Evolutionary conservation across 1,284 basidiomycete genomes (phyloP), one percentile per base, ranked within the genome.

Genomic region (Sporisorium sorghi): DNA sequence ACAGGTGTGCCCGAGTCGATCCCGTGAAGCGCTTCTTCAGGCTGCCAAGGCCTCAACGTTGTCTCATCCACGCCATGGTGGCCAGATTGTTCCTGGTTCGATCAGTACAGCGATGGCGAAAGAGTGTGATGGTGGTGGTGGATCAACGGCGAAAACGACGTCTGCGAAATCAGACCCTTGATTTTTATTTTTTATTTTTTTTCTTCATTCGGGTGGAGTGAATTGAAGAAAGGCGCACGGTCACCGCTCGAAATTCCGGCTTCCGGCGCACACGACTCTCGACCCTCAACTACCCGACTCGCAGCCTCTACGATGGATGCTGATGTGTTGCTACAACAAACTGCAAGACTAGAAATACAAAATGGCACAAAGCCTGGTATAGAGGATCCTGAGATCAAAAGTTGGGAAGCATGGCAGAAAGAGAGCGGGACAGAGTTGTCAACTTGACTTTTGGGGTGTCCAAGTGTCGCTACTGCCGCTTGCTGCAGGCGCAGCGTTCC

Each of bases 281-380:
- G 35, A 5, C 35, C 5, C 17, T 4, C 35, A 37, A n/a, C 35
- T n/a, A 14, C 14, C 33, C 14, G 30, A 30, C 33, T 35, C 33
- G 11, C 33, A 35, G 33, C 33, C 14, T 35, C 11, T 32, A 11
- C 10, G 5, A 19, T 40, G n/a, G n/a, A 15, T 40, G 37, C 32
- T 14, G 4, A 15, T 15, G 9, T 30, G 26, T 39, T 40, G 24
- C 4, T 17, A 15, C 46, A 49, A 37, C 24, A 15, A 26, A n/a
- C n/a, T 24, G 33, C 17, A 23, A 19, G 39, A 26, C 23, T 68
- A 68, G 58, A 62, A 68, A 58, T 68, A 68, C 63, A 66, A 35
- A 42, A 10, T 42, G 35, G 21, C 15, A 28, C 57, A 55, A 60
- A 47, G 23, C 63, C 40, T 30, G 63, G 58, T 66, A 66, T 66